Percentiles rank a stretch among this genome's conserved stretches.
These are phyloP conservation scores for Penicillium sp. DNA, from an alignment of 2,329 filamentous ascomycete species.

Conservation along the genomic window DNA sequence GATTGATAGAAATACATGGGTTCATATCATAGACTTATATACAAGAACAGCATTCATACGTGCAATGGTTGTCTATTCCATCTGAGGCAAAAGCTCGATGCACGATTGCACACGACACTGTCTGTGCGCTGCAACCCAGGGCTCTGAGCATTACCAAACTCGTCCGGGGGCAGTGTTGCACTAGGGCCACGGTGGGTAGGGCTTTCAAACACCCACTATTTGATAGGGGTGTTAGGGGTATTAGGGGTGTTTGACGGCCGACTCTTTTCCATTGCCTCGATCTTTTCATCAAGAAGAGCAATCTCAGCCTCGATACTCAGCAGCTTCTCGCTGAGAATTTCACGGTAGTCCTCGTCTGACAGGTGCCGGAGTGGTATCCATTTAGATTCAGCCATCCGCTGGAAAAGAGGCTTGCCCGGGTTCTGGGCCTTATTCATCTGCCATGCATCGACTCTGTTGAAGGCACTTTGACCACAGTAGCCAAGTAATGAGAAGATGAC, in stretches of 20 bases:
- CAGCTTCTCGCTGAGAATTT: conserved; percentile 65
- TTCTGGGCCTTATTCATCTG: conserved; percentile 37
- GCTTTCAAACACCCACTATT: conserved; percentile 4
- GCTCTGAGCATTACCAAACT: conserved; percentile 7
- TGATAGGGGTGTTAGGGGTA: not conserved
- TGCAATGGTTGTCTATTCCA: not conserved
- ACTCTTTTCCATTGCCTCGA: conserved; percentile 49
- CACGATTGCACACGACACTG: not conserved
- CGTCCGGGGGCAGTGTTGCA: conserved; percentile 7
- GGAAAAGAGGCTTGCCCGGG: conserved; percentile 41
- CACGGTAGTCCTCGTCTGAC: conserved; percentile 66
- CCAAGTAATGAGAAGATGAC: conserved; percentile 57
- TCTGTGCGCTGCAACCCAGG: conserved; percentile 16
- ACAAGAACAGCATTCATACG: not conserved
- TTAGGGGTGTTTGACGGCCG: conserved; percentile 4
- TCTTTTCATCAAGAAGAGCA: conserved; percentile 70
- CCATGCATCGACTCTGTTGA: conserved; percentile 49
- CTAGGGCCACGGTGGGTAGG: conserved; percentile 3
- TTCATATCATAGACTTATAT: conserved; percentile 2
- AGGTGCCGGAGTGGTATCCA: conserved; percentile 68
- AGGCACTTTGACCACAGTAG: conserved; percentile 52
- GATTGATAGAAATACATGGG: not conserved
- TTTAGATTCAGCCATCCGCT: conserved; percentile 54
- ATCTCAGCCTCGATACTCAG: conserved; percentile 70
- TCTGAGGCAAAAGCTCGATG: not conserved